Base-by-base conservation (phyloP, 768 basidiomycete species). In the Collybiopsis confluens region DNA sequence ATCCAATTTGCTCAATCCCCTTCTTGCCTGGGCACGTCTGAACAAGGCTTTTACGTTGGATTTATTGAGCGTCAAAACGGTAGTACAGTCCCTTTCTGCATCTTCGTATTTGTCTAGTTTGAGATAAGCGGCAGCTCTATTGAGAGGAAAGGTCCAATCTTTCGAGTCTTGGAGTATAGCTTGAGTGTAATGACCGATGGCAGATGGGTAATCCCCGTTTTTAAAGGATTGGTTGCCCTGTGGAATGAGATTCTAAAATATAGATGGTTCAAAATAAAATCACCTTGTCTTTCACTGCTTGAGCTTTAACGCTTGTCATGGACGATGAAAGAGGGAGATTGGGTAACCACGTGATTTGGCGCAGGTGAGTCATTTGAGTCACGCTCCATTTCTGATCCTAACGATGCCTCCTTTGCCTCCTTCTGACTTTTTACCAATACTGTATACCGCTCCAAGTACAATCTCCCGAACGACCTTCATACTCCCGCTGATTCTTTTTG, bases 101-200 rank as follows among this genome's bases (percentile, higher is more conserved):
- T 95, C 92, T 64, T 85, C 79, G 74, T 76, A 93, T 93, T 96
- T 97, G 81, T 84, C 86, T 73, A 96, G 80, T 77, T 93, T 95
- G 56, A 98, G 79, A 73, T 95, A 95, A 24, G 92, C 91, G 33
- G 91, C 89, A 2, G 92, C 90, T 41, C 95, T 83, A 65, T 98
- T 98, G 30, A 95, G 75, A 30, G 87, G 84, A 58, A 86, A 89
- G 0, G 90, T 88, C n/a, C 80, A 73, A 61, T 96, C 90, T 0
- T 65, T 72, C 10, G 72, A 65, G 67, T 95, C 86, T 1, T 85
- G 79, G 18, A 91, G 66, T 42, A 88, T 82, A 3, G 95, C 94
- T 1, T 81, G 71, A 28, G 90, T 88, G 70, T 97, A 98, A 65
- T 92, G 86, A 0, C 92, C 92, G 47, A 98, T 79, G 0, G 93